These are phyloP conservation scores for Dichotomopilus funicola DNA, from an alignment of 2,329 filamentous ascomycete genomes.

Conservation along the genomic window DNA sequence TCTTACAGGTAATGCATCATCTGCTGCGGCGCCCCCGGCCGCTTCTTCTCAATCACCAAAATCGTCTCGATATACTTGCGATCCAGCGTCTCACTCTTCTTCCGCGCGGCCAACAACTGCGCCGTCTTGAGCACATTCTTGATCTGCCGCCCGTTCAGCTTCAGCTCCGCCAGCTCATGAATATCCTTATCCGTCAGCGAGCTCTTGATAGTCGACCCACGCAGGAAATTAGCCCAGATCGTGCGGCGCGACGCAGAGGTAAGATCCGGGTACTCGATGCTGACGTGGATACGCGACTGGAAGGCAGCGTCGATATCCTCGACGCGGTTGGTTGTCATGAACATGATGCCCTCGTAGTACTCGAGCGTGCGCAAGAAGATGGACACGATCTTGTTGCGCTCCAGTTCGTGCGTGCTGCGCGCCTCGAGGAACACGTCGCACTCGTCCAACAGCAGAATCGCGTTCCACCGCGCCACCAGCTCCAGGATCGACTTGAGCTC, in stretches of 20 bases:
- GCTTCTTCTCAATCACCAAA: slow-evolving; percentile 26
- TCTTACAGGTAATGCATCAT: slow-evolving; percentile 22
- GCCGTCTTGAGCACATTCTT: slow-evolving; percentile 34
- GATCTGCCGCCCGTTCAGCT: slow-evolving; percentile 32
- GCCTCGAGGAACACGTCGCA: slow-evolving; percentile 37
- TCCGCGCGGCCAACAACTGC: slow-evolving; percentile 27
- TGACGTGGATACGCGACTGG: slow-evolving; percentile 42
- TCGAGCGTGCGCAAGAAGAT: slow-evolving; percentile 38
- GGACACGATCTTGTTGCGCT: slow-evolving; percentile 36
- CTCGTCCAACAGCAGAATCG: slow-evolving; percentile 65
- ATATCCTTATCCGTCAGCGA: slow-evolving; percentile 30
- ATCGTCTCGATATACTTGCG: slow-evolving; percentile 28
- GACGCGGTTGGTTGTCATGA: slow-evolving; percentile 43
- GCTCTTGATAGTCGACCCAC: slow-evolving; percentile 26
- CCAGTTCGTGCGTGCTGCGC: slow-evolving; percentile 36
- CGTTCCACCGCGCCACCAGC: slow-evolving; percentile 67
- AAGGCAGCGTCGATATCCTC: slow-evolving; percentile 42
- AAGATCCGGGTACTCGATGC: slow-evolving; percentile 40
- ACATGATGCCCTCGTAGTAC: slow-evolving; percentile 44
- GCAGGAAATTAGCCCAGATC: slow-evolving; percentile 37
- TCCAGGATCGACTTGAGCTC: slow-evolving; percentile 63
- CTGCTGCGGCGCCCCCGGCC: slow-evolving; percentile 21
- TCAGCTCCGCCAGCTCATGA: slow-evolving; percentile 33
- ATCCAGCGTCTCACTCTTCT: slow-evolving; percentile 31
- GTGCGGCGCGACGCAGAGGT: slow-evolving; percentile 29